phyloP scores from a whole-genome alignment of 805 yeast species.

The Pichia cabralensis region DNA sequence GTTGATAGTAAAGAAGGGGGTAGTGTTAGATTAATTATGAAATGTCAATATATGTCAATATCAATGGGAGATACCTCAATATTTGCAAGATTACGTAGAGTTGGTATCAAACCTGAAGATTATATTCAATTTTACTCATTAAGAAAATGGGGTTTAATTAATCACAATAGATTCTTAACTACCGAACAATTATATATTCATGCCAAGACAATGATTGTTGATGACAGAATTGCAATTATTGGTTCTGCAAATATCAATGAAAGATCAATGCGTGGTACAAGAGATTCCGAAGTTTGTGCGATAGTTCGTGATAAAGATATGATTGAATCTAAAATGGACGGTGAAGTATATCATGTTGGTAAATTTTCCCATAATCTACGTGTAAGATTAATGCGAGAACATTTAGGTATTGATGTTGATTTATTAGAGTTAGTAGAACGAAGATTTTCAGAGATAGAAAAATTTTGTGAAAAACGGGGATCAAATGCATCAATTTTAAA shows the following conservation, averaged over 20 bases:
- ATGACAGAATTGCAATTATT: slow-evolving; percentile 85
- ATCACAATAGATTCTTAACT: slow-evolving; percentile 59
- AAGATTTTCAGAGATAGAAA: slow-evolving; percentile 43
- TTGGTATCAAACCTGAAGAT: slow-evolving; percentile 82
- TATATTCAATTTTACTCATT: slow-evolving; percentile 87
- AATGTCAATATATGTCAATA: slow-evolving; percentile 89
- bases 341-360: slow-evolving; percentile 70
- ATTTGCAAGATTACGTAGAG: slow-evolving; percentile 66
- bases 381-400: slow-evolving; percentile 92
- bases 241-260: slow-evolving; percentile 98
- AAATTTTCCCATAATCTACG: slow-evolving; percentile 84
- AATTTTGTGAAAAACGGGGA: slow-evolving; percentile 36
- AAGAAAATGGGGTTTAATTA: slow-evolving; percentile 92
- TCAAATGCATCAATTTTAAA: slow-evolving; percentile 33
- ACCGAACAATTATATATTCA: slow-evolving; percentile 93
- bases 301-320: slow-evolving; percentile 75
- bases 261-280: slow-evolving; percentile 85
- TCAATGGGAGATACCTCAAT: slow-evolving; percentile 85
- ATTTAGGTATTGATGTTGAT: slow-evolving; percentile 89
- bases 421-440: slow-evolving; percentile 72
- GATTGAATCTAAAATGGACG: slow-evolving; percentile 66
- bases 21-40: slow-evolving; percentile 91
- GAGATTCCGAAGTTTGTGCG: slow-evolving; percentile 94
- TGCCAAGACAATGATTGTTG: slow-evolving; percentile 85
- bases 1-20: slow-evolving; percentile 93